These are phyloP conservation scores for Aegilops bicornis DNA, from an alignment of 176 grass and related monocot species.

Conservation along the genomic window DNA sequence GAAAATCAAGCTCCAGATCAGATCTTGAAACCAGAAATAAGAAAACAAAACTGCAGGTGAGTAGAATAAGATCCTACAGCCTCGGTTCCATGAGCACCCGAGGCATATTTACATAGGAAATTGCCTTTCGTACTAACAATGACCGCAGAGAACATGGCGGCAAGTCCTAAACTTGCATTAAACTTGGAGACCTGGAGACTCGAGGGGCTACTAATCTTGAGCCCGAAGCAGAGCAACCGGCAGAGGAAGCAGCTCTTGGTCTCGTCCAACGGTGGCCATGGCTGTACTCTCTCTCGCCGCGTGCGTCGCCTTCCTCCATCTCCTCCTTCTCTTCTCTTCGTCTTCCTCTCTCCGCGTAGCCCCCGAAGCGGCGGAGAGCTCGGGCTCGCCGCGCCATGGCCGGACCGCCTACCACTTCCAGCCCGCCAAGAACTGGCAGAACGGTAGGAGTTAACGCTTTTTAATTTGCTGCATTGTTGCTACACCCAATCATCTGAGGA, in stretches of 20 bases:
- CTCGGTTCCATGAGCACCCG: not conserved
- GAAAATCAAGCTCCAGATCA: not conserved
- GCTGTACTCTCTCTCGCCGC: not conserved
- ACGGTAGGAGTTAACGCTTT: constrained; percentile 38
- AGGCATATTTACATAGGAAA: not conserved
- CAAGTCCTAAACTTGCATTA: not conserved
- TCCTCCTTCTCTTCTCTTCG: not conserved
- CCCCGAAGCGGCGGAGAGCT: not conserved
- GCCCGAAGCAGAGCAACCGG: not conserved
- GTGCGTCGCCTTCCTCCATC: not conserved
- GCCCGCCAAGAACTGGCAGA: constrained; percentile 73
- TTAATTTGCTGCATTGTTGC: not conserved
- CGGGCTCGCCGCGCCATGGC: not conserved
- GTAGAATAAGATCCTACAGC: not conserved
- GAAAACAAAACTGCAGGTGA: not conserved
- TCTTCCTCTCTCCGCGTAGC: not conserved
- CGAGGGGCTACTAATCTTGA: not conserved
- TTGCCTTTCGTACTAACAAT: not conserved
- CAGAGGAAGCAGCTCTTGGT: not conserved
- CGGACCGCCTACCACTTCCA: constrained; percentile 91
- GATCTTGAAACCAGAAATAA: not conserved
- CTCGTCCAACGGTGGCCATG: not conserved
- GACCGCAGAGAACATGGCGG: not conserved
- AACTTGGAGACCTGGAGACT: not conserved
- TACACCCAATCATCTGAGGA: not conserved